phyloP scores from a whole-genome alignment of 2,329 filamentous ascomycete genomes.

The Neonectria sp. region DNA sequence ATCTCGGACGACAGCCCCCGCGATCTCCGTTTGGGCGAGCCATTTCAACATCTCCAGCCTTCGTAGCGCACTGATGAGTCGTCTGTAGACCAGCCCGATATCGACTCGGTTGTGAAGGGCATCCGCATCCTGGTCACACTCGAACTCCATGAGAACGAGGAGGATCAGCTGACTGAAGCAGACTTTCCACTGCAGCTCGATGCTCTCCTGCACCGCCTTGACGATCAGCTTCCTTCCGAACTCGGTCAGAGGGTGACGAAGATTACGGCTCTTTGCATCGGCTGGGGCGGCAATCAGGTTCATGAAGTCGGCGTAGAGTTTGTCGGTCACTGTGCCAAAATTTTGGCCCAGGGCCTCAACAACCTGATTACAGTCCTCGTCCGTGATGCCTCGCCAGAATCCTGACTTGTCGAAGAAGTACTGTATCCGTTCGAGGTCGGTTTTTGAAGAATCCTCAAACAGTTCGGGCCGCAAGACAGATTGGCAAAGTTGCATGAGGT shows the following conservation, averaged over 20 bases:
- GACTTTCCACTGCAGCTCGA: constrained; percentile 79
- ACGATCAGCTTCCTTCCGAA: constrained; percentile 85
- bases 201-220: constrained; percentile 83
- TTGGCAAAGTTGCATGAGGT: constrained; percentile 77
- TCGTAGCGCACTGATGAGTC: constrained; percentile 79
- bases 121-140: constrained; percentile 81
- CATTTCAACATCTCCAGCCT: constrained; percentile 82
- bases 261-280: constrained; percentile 62
- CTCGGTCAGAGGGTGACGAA: constrained; percentile 73
- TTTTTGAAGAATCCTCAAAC: constrained; percentile 79
- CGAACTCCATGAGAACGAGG: constrained; percentile 88
- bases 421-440: constrained; percentile 82
- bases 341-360: constrained; percentile 77
- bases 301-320: constrained; percentile 68
- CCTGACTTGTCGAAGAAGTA: constrained; percentile 84
- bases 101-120: constrained; percentile 72
- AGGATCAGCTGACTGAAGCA: constrained; percentile 88
- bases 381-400: constrained; percentile 84
- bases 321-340: constrained; percentile 70
- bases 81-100: constrained; percentile 78
- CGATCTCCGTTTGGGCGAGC: constrained; percentile 74
- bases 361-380: constrained; percentile 84
- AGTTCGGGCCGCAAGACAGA: constrained; percentile 80
- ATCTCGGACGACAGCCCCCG: constrained; percentile 62
- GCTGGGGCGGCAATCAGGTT: constrained; percentile 62